Conservation (phyloP, 805 yeast genomes). For the Sugiyamaella smithiae region DNA sequence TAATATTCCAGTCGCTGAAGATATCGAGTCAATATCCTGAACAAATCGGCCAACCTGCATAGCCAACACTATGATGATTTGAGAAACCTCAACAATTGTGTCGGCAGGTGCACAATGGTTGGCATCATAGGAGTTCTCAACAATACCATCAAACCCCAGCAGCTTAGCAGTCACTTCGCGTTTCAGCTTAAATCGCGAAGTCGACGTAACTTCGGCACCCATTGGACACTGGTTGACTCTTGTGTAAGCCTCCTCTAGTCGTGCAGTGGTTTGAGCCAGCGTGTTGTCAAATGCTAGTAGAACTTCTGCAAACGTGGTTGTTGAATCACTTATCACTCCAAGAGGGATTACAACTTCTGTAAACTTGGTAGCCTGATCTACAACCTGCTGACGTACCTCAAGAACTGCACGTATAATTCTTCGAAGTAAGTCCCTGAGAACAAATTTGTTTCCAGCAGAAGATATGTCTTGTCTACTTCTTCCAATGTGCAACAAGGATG, state of each 20-base stretch:
- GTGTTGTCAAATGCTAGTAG: conserved; percentile 12
- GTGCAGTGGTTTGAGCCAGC: conserved; percentile 1
- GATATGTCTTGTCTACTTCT: conserved; percentile 14
- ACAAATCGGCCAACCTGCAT: conserved; percentile 8
- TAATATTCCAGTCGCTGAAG: conserved; percentile 6
- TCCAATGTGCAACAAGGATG: conserved; percentile 14
- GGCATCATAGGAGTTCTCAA: conserved; percentile 15
- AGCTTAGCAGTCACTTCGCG: conserved; percentile 7
- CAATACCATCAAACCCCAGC: conserved; percentile 13
- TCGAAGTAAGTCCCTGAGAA: neutral
- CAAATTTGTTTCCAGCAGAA: conserved; percentile 5
- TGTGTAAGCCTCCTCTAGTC: conserved; percentile 12
- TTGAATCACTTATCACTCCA: conserved; percentile 6
- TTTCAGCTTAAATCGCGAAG: conserved; percentile 13
- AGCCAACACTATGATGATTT: neutral
- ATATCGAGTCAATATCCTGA: conserved; percentile 6
- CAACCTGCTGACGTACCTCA: neutral
- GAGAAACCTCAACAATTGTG: conserved; percentile 10
- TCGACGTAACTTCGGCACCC: conserved; percentile 14
- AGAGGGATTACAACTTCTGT: conserved; percentile 9
- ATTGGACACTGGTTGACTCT: conserved; percentile 12
- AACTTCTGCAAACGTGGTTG: conserved; percentile 11
- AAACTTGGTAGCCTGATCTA: conserved; percentile 6
- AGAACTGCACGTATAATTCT: conserved; percentile 4
- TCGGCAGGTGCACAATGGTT: conserved; percentile 13